These are phyloP conservation scores for Lentinus tigrinus DNA, from an alignment of 768 basidiomycete species.

Conservation along the genomic window DNA sequence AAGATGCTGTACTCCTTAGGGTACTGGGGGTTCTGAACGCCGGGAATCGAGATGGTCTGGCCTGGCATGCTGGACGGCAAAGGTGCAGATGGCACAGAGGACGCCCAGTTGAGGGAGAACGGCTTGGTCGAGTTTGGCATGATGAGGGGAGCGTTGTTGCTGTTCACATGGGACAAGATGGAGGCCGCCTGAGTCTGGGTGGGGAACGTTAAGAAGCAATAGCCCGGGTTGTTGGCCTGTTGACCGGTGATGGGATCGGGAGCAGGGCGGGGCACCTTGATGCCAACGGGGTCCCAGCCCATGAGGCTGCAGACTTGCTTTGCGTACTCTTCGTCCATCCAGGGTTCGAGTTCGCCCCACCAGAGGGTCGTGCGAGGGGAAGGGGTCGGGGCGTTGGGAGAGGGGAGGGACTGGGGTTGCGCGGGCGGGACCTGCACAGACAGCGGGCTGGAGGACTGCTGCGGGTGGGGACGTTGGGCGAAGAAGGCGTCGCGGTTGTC, in stretches of 20 bases:
- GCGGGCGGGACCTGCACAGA: constrained; percentile 26
- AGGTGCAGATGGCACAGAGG: constrained; percentile 38
- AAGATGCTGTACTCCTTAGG: constrained; percentile 92
- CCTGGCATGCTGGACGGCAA: constrained; percentile 34
- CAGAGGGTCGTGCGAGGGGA: constrained; percentile 61
- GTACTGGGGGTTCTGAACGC: constrained; percentile 50
- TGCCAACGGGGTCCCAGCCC: constrained; percentile 79
- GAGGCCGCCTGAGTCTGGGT: constrained; percentile 65
- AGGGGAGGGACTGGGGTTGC: constrained; percentile 26
- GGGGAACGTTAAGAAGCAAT: constrained; percentile 86
- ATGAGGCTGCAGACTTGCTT: constrained; percentile 83
- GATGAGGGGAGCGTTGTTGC: constrained; percentile 42
- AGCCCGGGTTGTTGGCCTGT: constrained; percentile 81
- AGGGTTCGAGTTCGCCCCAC: constrained; percentile 88
- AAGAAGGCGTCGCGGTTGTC: constrained; percentile 22
- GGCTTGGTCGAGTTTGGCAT: constrained; percentile 89
- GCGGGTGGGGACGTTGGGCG: constrained; percentile 21
- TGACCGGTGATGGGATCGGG: constrained; percentile 58
- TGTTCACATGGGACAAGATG: constrained; percentile 67
- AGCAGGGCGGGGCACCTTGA: constrained; percentile 68
- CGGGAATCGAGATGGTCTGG: constrained; percentile 31
- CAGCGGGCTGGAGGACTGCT: constrained; percentile 25
- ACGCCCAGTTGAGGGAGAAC: constrained; percentile 81
- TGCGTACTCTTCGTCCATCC: constrained; percentile 97
- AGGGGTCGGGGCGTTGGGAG: constrained; percentile 19